Evolutionary conservation across 73 alveolate genomes (phyloP).

Genomic region (Paramecium caudatum): DNA sequence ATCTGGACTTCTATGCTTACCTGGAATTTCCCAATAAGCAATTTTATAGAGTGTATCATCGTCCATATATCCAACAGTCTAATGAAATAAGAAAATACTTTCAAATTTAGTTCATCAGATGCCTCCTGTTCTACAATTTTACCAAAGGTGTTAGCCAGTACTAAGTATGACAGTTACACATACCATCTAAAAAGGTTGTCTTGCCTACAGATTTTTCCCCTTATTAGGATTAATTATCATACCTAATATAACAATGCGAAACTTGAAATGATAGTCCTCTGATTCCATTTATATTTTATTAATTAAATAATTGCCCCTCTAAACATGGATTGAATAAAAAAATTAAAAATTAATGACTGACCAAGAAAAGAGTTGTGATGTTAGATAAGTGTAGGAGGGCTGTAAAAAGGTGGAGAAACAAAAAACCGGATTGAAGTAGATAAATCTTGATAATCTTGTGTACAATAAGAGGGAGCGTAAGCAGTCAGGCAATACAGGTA

Average conservation of each 20-base stretch:
- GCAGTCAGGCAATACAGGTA: conserved; percentile 32
- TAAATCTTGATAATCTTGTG: conserved; percentile 61
- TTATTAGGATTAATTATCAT: neutral
- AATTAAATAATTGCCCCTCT: neutral
- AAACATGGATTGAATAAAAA: conserved; percentile 33
- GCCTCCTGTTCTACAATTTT: conserved; percentile 93
- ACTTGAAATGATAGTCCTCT: conserved; percentile 90
- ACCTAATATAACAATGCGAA: conserved; percentile 85
- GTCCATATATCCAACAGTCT: conserved; percentile 86
- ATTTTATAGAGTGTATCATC: conserved; percentile 88
- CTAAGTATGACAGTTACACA: conserved; percentile 96
- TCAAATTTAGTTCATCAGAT: conserved; percentile 94
- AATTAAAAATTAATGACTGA: conserved; percentile 51
- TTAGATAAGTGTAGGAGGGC: conserved; percentile 13
- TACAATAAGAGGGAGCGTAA: conserved; percentile 62
- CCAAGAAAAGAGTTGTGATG: conserved; percentile 59
- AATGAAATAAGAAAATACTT: conserved; percentile 55
- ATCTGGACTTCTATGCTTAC: conserved; percentile 96
- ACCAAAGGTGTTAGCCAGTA: conserved; percentile 93
- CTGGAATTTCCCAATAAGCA: conserved; percentile 98
- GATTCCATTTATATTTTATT: conserved; percentile 73
- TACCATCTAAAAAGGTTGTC: conserved; percentile 95
- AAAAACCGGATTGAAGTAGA: conserved; percentile 58
- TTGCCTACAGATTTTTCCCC: conserved; percentile 98
- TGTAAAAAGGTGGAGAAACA: neutral